Evolutionary conservation across 2,329 filamentous ascomycete species (phyloP), one percentile per base, ranked within the genome.

Genomic region (Blastomyces parvus): DNA sequence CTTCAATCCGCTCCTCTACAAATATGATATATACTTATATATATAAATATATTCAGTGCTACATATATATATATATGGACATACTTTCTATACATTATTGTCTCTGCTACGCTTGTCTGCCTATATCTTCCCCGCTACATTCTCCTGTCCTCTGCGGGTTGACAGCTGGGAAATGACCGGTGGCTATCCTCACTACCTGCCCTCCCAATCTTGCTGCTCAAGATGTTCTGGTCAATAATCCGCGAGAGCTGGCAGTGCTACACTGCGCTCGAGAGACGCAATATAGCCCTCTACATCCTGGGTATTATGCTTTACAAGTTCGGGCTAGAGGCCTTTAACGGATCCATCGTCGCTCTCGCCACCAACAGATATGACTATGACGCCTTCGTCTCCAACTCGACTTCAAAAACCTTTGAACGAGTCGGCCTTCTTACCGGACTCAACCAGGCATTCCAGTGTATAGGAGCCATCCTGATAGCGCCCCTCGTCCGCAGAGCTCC

Each of bases 231-330:
- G 6, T n/a, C 36, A 42, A 22, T 58, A 40, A 40, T 58, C 11
- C 56, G 33, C 30, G 63, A 64, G 27, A 67, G 63, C 52, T 74
- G 71, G 71, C 53, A 60, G 50, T 61, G 71, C 59, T 79, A 78
- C 68, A 73, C 73, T 9, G 65, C 72, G 5, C 60, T 68, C 46
- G 80, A 83, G 68, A 78, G 77, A 62, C 76, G 77, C 60, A 80
- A 80, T 64, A 77, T 80, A 58, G 70, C 72, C 57, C 73, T 80
- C 62, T 82, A 82, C 69, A 80, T 81, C 59, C 65, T 72, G 8
- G 80, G 80, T 6, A 81, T 82, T 63, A 82, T 82, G 78, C 70
- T 80, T 53, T 82, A 82, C 72, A 82, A 82, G 67, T 81, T 82
- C 63, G 80, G 79, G 33, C 74, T 81, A 14, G 79, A 81, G 67